Percentiles rank a stretch among this genome's conserved stretches.
phyloP scores from a whole-genome alignment of 2,329 filamentous ascomycete species.

The Nemania sp. region DNA sequence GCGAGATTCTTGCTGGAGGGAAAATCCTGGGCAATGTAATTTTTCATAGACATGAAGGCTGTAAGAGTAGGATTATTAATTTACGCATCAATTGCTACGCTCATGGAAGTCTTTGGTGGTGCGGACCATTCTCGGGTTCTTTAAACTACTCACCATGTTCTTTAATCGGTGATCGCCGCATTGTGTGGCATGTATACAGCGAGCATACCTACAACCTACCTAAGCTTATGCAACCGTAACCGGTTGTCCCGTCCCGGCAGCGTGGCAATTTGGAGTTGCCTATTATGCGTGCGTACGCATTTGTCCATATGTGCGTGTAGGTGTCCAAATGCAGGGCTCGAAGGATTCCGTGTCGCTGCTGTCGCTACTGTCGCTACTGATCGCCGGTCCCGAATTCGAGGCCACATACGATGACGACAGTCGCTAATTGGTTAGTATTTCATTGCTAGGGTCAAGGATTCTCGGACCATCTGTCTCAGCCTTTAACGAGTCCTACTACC shows the following conservation, averaged over 20 bases:
- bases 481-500: slow-evolving; percentile 1
- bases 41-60: neutral
- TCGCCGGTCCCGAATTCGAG: slow-evolving; percentile 25
- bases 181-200: too few relatives aligned
- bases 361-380: slow-evolving; percentile 1
- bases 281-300: too few relatives aligned
- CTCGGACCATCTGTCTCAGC: slow-evolving; percentile 22
- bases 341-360: slow-evolving; percentile 27
- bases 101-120: neutral
- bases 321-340: slow-evolving; percentile 4
- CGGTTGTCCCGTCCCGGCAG: neutral
- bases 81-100: neutral
- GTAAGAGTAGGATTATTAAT: slow-evolving; percentile 11
- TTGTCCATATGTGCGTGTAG: neutral
- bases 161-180: too few relatives aligned
- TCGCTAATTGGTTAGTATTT: slow-evolving; percentile 21
- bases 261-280: neutral
- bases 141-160: neutral
- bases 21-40: neutral
- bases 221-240: too few relatives aligned
- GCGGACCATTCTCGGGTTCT: neutral
- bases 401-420: neutral
- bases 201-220: too few relatives aligned
- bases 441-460: slow-evolving; percentile 21
- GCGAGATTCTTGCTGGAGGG: neutral